phyloP scores from a whole-genome alignment of 805 yeast species.

The Kuraishia molischiana region DNA sequence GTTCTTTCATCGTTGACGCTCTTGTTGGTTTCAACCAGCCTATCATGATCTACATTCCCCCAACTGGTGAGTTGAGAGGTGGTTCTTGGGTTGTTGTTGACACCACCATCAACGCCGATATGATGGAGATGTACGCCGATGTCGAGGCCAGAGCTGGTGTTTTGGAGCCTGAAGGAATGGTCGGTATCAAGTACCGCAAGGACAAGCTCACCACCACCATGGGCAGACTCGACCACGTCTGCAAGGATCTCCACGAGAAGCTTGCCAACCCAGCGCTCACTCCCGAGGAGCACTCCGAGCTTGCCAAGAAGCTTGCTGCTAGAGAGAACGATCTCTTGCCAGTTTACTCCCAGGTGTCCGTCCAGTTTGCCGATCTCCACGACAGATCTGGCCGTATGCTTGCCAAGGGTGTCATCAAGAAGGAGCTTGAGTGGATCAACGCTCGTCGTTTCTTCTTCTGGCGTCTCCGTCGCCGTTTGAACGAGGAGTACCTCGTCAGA shows the following conservation, averaged over 20 bases:
- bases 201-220: constrained; percentile 87
- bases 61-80: constrained; percentile 97
- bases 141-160: constrained; percentile 95
- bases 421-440: constrained; percentile 76
- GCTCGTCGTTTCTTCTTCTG: constrained; percentile 97
- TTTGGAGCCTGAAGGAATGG: constrained; percentile 98
- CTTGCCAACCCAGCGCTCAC: constrained; percentile 41
- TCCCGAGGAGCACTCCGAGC: constrained; percentile 55
- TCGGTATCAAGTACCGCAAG: constrained; percentile 94
- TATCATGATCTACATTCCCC: constrained; percentile 93
- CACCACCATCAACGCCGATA: constrained; percentile 91
- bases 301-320: constrained; percentile 56
- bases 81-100: constrained; percentile 99
- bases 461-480: constrained; percentile 93
- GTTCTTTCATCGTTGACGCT: constrained; percentile 95
- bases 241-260: constrained; percentile 56
- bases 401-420: constrained; percentile 85
- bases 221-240: constrained; percentile 77
- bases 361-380: constrained; percentile 96
- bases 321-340: constrained; percentile 81
- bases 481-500: constrained; percentile 81
- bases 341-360: constrained; percentile 82
- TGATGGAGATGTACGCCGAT: constrained; percentile 99
- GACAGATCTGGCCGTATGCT: constrained; percentile 97
- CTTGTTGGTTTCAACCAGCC: constrained; percentile 95